Percentiles rank a stretch among this genome's conserved stretches.
phyloP scores from a whole-genome alignment of 257 asterid species.

The Coffea canephora region DNA sequence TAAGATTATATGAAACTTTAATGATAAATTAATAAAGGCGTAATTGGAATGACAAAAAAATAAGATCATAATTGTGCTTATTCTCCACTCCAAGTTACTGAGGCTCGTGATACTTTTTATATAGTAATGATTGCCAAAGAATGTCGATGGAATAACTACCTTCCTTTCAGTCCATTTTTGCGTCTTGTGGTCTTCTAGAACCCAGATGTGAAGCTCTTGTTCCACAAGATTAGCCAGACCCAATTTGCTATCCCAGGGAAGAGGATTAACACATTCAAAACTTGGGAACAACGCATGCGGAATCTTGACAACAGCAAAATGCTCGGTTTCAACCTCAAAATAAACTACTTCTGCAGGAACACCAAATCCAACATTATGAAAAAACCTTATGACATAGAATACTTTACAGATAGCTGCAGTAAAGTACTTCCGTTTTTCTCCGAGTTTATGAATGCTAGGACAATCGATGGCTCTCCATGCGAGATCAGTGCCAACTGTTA shows the following conservation, averaged over 20 bases:
- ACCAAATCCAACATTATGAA: not conserved
- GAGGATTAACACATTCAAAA: not conserved
- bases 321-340: not conserved
- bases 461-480: not conserved
- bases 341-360: not conserved
- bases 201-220: not conserved
- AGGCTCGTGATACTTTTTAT: no score
- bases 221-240: not conserved
- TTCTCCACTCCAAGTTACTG: no score
- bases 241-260: not conserved
- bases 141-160: not conserved
- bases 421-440: not conserved
- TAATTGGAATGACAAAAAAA: no score
- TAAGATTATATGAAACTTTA: no score
- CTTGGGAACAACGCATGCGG: not conserved
- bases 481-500: not conserved
- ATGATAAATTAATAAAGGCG: no score
- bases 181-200: not conserved
- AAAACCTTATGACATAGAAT: not conserved
- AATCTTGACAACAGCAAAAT: not conserved
- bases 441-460: not conserved
- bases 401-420: not conserved
- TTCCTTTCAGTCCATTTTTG: slow-evolving; percentile 2
- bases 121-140: no score
- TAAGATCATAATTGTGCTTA: no score